Evolutionary conservation across 1,284 basidiomycete genomes (phyloP), one percentile per base, ranked within the genome.

Genomic region (Irpex lacteus): DNA sequence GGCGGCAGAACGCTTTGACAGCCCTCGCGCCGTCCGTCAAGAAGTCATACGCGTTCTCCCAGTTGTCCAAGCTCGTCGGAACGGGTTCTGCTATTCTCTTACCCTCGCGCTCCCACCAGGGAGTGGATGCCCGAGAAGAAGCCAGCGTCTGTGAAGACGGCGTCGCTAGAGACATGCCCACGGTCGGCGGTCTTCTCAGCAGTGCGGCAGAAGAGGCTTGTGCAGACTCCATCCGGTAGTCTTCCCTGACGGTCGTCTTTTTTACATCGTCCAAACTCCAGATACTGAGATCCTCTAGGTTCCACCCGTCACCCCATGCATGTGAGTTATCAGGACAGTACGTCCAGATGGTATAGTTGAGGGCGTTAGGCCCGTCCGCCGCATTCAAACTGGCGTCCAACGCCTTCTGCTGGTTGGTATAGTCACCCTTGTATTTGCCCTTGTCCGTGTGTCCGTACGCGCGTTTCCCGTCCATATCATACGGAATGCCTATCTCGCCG

Each of bases 401-500:
- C 4, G 97, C 96, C 61, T 85, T 87, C 70, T 92, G 88, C 74
- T 98, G 97, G 21, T 80, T 76, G 1, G 84, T 80, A 73, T 92
- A 98, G 75, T 98, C 92, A 38, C 94, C 92, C 69, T 85, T 81
- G 72, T 89, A 83, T 71, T 87, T 86, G 40, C 93, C 93, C 11
- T 81, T 80, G 70, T 93, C 88, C 59, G 88, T 89, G 74, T 85
- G 93, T n/a, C 94, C 92, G 76, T 97, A 98, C 4, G 92, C 84
- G 59, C 84, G 82, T 73, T 92, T 94, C 59, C 77, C 79, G 74
- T 98, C 96, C 89, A 98, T 90, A 74, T 98, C 95, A 71, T 91
- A 96, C 0, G 97, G 97, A 4, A 90, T 93, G 6, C 97, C 97
- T 60, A 98, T 96, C 78, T 99, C 97, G 32, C 97, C 96, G 60